Conservation (phyloP, 257 asterid genomes). For the Echium plantagineum region DNA sequence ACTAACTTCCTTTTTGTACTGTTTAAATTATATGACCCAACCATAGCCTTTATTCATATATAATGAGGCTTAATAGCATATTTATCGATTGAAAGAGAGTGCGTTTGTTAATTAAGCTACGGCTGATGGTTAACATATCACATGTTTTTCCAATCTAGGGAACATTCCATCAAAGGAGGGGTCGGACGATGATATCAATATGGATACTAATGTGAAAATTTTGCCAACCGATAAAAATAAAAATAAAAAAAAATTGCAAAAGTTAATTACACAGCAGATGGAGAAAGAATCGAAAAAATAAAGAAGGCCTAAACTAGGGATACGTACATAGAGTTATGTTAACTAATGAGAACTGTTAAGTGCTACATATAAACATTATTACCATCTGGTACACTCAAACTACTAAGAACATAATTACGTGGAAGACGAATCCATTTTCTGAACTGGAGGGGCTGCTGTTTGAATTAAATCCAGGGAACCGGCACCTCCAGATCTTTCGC, state of each 20-base stretch:
- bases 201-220: too few species aligned
- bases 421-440: conserved; percentile 58
- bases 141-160: too few species aligned
- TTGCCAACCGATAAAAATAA: too few species aligned
- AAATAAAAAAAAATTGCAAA: too few species aligned
- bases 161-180: too few species aligned
- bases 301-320: background rate
- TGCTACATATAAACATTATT: background rate
- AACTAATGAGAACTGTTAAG: background rate
- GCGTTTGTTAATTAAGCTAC: conserved; percentile 6
- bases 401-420: conserved; percentile 15
- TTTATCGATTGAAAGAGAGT: conserved; percentile 38
- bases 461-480: conserved; percentile 35
- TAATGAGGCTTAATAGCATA: conserved; percentile 36
- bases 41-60: conserved; percentile 46
- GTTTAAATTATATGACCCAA: conserved; percentile 17
- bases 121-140: too few species aligned
- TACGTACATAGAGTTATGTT: background rate
- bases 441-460: conserved; percentile 61
- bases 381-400: background rate
- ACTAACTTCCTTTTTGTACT: conserved; percentile 14
- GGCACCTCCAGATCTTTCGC: conserved; percentile 44
- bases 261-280: too few species aligned
- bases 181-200: too few species aligned
- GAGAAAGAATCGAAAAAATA: background rate